These are phyloP conservation scores for Phytophthora macrochlamydospora DNA, from an alignment of 352 stramenopile genomes.

Conservation along the genomic window DNA sequence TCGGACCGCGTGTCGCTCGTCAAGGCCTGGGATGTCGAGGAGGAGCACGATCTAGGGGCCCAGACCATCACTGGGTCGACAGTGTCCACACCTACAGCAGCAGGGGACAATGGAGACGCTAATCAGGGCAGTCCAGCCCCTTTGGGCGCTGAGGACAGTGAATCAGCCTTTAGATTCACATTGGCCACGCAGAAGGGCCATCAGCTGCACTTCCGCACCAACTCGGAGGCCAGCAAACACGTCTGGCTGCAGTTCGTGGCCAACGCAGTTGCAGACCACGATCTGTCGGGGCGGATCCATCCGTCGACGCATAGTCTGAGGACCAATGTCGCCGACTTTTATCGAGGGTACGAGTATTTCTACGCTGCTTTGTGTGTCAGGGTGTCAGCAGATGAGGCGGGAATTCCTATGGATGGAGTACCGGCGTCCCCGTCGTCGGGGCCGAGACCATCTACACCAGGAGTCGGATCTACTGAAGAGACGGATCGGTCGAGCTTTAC, in stretches of 20 bases:
- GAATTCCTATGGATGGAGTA: constrained; percentile 9
- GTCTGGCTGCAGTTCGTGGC: constrained; percentile 82
- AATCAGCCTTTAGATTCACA: constrained; percentile 80
- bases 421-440: constrained; percentile 12
- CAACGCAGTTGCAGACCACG: constrained; percentile 62
- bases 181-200: constrained; percentile 84
- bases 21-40: constrained; percentile 77
- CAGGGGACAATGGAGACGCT: neutral
- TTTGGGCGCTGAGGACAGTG: constrained; percentile 7
- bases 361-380: constrained; percentile 64
- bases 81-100: constrained; percentile 15
- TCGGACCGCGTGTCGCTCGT: constrained; percentile 78
- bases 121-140: constrained; percentile 4
- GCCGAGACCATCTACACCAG: constrained; percentile 4
- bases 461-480: constrained; percentile 14
- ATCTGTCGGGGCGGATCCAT: constrained; percentile 37
- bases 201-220: constrained; percentile 86
- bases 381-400: constrained; percentile 45
- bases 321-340: constrained; percentile 75
- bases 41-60: constrained; percentile 11
- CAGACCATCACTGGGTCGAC: neutral
- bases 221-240: constrained; percentile 81
- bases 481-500: constrained; percentile 34
- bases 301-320: constrained; percentile 38
- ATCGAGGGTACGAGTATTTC: constrained; percentile 77